A percentile compares a stretch with the other conserved stretches of the same genome.
Evolutionary conservation across 2,329 filamentous ascomycete species (phyloP).

Genomic region (Ophiocordyceps sinensis): DNA sequence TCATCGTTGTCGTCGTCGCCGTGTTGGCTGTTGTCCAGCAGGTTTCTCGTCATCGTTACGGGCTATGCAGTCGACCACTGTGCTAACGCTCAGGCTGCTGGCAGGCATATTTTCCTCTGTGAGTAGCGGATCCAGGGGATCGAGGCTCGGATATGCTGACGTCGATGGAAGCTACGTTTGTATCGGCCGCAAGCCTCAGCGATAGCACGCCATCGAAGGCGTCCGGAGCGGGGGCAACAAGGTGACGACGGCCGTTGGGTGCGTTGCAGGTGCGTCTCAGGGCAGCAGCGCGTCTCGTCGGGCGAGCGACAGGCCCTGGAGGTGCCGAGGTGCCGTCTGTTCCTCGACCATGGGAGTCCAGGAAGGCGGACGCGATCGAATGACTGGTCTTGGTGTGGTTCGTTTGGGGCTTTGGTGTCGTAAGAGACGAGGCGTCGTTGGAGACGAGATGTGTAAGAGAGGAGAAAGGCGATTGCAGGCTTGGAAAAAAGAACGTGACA

Average conservation of each 20-base stretch:
- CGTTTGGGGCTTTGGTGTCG: too few relatives aligned
- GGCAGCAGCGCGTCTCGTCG: neutral
- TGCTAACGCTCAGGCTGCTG: conserved; percentile 1
- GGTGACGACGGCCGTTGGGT: neutral
- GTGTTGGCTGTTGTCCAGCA: neutral
- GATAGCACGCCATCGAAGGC: neutral
- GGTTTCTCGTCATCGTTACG: neutral
- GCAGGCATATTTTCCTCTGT: conserved; percentile 49
- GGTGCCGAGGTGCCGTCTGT: too few relatives aligned
- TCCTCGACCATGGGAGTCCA: too few relatives aligned
- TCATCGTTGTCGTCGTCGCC: too few relatives aligned
- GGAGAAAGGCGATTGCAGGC: too few relatives aligned
- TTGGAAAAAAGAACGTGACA: too few relatives aligned
- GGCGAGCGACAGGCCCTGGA: too few relatives aligned
- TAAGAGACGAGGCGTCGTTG: too few relatives aligned
- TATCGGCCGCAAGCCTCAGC: conserved; percentile 41
- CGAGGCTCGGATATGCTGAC: neutral
- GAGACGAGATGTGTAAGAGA: too few relatives aligned
- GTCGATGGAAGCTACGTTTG: conserved; percentile 40
- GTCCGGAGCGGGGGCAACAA: neutral
- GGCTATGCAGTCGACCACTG: neutral
- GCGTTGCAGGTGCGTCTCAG: neutral
- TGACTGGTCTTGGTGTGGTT: too few relatives aligned
- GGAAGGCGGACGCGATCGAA: too few relatives aligned
- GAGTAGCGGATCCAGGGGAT: conserved; percentile 15